Evolutionary conservation across 2,329 filamentous ascomycete species (phyloP).

Genomic region (Capronia epimyces): DNA sequence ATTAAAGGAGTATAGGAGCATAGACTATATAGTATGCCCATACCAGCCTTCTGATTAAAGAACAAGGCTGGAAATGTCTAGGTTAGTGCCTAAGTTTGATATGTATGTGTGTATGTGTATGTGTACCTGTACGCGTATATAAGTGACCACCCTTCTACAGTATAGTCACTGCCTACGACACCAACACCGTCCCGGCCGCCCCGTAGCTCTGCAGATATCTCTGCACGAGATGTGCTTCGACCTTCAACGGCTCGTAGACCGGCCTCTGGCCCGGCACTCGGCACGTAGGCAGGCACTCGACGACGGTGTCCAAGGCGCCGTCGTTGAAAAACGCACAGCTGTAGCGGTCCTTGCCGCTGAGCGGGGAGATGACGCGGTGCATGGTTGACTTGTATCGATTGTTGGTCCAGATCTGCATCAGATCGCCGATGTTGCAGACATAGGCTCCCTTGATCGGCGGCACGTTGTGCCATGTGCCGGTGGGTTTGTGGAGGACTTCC

Average conservation of each 20-base stretch:
- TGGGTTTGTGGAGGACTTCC: constrained; percentile 46
- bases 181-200: not conserved
- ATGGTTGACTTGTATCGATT: constrained; percentile 49
- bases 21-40: too few relatives aligned
- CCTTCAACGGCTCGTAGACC: constrained; percentile 32
- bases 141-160: too few relatives aligned
- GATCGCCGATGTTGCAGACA: constrained; percentile 39
- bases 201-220: constrained; percentile 32
- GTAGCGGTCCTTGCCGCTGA: constrained; percentile 37
- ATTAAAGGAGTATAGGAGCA: too few relatives aligned
- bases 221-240: constrained; percentile 33
- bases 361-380: constrained; percentile 44
- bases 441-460: constrained; percentile 43
- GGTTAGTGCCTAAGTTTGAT: too few relatives aligned
- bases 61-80: too few relatives aligned
- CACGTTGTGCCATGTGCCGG: constrained; percentile 43
- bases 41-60: too few relatives aligned
- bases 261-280: constrained; percentile 33
- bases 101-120: too few relatives aligned
- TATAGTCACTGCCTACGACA: too few relatives aligned
- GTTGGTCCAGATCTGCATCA: constrained; percentile 46
- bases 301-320: constrained; percentile 36
- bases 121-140: too few relatives aligned
- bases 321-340: constrained; percentile 42
- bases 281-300: constrained; percentile 37